Evolutionary conservation across 1,284 basidiomycete species (phyloP).

Genomic region (Lignosus rhinocerotis): DNA sequence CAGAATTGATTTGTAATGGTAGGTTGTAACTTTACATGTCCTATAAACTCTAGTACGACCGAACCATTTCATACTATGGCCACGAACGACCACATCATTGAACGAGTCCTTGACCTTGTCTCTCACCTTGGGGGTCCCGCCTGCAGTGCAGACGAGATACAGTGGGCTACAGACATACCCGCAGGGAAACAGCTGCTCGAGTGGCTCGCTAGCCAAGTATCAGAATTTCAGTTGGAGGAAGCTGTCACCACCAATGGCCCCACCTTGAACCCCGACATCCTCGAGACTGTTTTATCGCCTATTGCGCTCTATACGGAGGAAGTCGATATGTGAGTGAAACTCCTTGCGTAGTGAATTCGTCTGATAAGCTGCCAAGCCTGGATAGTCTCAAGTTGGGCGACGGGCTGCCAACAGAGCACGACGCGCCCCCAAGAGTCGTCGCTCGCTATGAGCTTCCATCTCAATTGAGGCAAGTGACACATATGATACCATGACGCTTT

Average conservation of each 20-base stretch:
- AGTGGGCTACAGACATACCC: constrained; percentile 26
- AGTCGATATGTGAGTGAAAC: not conserved
- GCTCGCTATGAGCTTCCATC: constrained; percentile 12
- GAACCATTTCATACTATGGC: not conserved
- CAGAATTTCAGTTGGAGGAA: not conserved
- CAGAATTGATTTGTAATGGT: too few relatives aligned
- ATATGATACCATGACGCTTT: not conserved
- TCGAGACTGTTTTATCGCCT: not conserved
- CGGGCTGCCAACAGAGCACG: not conserved
- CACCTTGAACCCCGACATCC: too few relatives aligned
- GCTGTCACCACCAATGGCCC: not conserved
- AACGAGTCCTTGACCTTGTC: constrained; percentile 3
- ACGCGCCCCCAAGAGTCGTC: not conserved
- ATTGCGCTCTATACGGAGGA: constrained; percentile 26
- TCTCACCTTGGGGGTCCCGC: constrained; percentile 24
- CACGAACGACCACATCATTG: not conserved
- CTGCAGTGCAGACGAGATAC: constrained; percentile 18
- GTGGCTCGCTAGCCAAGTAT: constrained; percentile 27
- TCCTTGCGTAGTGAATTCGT: not conserved
- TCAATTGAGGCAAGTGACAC: constrained; percentile 2
- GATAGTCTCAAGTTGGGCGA: not conserved
- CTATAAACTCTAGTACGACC: too few relatives aligned
- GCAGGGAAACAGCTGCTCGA: constrained; percentile 24
- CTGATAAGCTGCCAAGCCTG: not conserved
- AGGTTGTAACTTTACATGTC: too few relatives aligned